Evolutionary conservation across 2,329 filamentous ascomycete genomes (phyloP).

Genomic region (Colletotrichum spinosum): DNA sequence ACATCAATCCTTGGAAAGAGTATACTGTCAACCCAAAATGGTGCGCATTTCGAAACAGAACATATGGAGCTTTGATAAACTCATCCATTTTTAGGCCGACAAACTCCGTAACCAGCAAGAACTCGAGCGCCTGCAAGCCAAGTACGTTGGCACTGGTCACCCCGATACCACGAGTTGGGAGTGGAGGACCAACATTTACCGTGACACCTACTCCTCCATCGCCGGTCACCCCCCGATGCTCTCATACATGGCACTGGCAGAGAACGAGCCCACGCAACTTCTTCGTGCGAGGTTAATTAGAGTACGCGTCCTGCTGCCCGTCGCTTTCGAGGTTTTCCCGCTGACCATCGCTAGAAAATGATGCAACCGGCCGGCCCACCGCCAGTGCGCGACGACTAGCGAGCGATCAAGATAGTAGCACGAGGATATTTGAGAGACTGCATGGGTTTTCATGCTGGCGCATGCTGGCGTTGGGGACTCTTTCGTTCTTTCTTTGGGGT

Average conservation of each 20-base stretch:
- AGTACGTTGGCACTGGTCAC: slow-evolving; percentile 95
- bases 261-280: slow-evolving; percentile 86
- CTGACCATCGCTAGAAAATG: slow-evolving; percentile 67
- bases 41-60: neutral
- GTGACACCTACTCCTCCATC: slow-evolving; percentile 91
- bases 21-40: slow-evolving; percentile 13
- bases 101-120: slow-evolving; percentile 98
- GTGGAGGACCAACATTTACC: slow-evolving; percentile 95
- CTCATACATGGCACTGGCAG: slow-evolving; percentile 88
- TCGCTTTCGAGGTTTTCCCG: neutral
- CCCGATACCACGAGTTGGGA: slow-evolving; percentile 98
- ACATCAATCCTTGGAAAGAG: too few species aligned
- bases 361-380: slow-evolving; percentile 70
- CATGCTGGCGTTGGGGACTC: slow-evolving; percentile 24
- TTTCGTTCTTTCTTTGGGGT: neutral
- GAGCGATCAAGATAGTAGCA: neutral
- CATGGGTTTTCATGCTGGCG: neutral
- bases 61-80: too few species aligned
- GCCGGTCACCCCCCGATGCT: slow-evolving; percentile 90
- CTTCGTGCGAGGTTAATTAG: slow-evolving; percentile 85
- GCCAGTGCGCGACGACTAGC: slow-evolving; percentile 62
- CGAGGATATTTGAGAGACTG: neutral
- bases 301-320: slow-evolving; percentile 51
- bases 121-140: slow-evolving; percentile 94
- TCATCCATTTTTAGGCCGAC: slow-evolving; percentile 74